Evolutionary conservation across 805 yeast genomes (phyloP).

Genomic region (Kodamaea neixiangensis): DNA sequence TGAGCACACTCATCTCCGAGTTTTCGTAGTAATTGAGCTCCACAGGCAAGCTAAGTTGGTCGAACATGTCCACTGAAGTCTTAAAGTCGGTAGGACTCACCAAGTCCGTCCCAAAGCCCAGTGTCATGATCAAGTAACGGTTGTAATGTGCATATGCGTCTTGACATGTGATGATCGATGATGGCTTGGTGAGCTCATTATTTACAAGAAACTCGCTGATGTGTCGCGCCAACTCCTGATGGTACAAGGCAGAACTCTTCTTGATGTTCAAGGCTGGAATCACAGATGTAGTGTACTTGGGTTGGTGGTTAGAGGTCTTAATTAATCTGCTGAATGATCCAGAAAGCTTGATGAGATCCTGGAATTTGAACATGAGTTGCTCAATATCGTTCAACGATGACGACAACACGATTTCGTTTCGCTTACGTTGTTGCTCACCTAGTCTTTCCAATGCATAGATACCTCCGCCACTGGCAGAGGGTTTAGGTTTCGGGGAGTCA

Average conservation of each 20-base stretch:
- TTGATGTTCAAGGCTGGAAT: slow-evolving; percentile 39
- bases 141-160: slow-evolving; percentile 46
- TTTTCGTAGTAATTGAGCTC: slow-evolving; percentile 34
- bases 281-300: not conserved
- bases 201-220: slow-evolving; percentile 65
- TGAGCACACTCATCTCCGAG: slow-evolving; percentile 37
- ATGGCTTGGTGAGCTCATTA: slow-evolving; percentile 28
- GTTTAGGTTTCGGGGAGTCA: slow-evolving; percentile 5
- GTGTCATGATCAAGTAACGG: slow-evolving; percentile 33
- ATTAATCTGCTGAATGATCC: slow-evolving; percentile 33
- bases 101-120: slow-evolving; percentile 58
- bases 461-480: slow-evolving; percentile 46
- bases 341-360: slow-evolving; percentile 64
- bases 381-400: slow-evolving; percentile 76
- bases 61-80: slow-evolving; percentile 61
- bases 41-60: slow-evolving; percentile 58
- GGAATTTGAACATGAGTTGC: slow-evolving; percentile 74
- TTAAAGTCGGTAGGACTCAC: slow-evolving; percentile 69
- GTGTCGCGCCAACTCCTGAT: slow-evolving; percentile 75
- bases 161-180: slow-evolving; percentile 43
- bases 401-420: slow-evolving; percentile 61
- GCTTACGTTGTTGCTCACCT: slow-evolving; percentile 54
- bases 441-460: slow-evolving; percentile 67
- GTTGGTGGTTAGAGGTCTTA: not conserved
- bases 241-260: slow-evolving; percentile 39